phyloP scores from a whole-genome alignment of 1,139 yeast genomes.

The Saccharomyces hybrid region DNA sequence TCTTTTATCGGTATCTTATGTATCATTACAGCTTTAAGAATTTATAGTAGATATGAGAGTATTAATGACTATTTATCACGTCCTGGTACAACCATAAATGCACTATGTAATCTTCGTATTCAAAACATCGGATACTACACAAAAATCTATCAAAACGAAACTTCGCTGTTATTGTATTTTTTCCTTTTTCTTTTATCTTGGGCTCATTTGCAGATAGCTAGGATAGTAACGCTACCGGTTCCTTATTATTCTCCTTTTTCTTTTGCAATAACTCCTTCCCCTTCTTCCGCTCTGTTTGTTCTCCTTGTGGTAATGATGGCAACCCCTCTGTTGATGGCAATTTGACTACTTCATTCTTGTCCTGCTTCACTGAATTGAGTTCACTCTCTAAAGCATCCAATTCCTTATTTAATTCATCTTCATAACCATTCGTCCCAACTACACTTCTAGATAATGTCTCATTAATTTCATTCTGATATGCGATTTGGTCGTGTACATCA shows the following conservation, averaged over 20 bases:
- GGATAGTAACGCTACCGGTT: neutral
- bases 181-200: no score
- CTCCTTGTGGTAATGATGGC: slow-evolving; percentile 8
- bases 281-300: neutral
- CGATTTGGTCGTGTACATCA: slow-evolving; percentile 72
- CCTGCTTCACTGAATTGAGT: slow-evolving; percentile 15
- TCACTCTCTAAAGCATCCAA: slow-evolving; percentile 39
- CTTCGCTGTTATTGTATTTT: no score
- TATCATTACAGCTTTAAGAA: no score
- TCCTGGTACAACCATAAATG: no score
- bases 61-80: no score
- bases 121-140: no score
- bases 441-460: slow-evolving; percentile 42
- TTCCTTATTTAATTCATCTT: slow-evolving; percentile 51
- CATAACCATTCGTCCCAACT: slow-evolving; percentile 38
- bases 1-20: no score
- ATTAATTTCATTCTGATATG: slow-evolving; percentile 64
- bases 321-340: slow-evolving; percentile 23
- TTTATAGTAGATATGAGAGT: no score
- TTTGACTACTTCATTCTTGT: slow-evolving; percentile 7
- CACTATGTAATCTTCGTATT: no score
- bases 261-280: neutral
- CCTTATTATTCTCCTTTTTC: neutral
- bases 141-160: no score
- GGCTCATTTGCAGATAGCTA: no score